Evolutionary conservation across 306 rosid species (phyloP).

Genomic region (Argentina anserina): DNA sequence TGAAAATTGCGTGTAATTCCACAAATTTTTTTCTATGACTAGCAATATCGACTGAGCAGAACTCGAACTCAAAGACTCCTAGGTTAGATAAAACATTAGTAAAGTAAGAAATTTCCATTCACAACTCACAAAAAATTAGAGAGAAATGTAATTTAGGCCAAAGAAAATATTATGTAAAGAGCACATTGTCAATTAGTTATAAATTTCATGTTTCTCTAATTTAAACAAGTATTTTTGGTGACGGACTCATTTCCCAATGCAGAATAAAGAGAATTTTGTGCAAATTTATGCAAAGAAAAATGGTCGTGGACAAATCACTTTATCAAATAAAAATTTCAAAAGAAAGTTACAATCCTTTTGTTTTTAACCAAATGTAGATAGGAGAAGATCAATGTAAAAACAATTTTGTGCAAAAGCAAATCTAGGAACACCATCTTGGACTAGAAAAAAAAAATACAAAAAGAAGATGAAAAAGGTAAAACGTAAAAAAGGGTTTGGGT

Average conservation of each 20-base stretch:
- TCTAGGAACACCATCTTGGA: constrained; percentile 13
- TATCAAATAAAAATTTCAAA: no score
- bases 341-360: background rate
- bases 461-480: constrained; percentile 10
- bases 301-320: background rate
- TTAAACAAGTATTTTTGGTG: background rate
- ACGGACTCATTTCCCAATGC: background rate
- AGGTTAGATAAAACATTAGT: background rate
- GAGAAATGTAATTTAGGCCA: background rate
- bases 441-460: background rate
- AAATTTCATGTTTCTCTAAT: no score
- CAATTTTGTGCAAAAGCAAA: background rate
- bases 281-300: background rate
- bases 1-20: no score
- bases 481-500: background rate
- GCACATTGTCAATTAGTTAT: background rate
- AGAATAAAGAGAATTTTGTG: background rate
- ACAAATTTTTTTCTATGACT: no score
- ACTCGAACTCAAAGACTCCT: background rate
- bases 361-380: background rate
- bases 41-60: background rate
- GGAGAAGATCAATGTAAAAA: background rate
- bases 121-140: background rate
- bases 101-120: background rate
- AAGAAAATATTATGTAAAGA: background rate